Evolutionary conservation across 768 basidiomycete genomes (phyloP), one percentile per base, ranked within the genome.

Genomic region (Agaricus sinodeliciosus): DNA sequence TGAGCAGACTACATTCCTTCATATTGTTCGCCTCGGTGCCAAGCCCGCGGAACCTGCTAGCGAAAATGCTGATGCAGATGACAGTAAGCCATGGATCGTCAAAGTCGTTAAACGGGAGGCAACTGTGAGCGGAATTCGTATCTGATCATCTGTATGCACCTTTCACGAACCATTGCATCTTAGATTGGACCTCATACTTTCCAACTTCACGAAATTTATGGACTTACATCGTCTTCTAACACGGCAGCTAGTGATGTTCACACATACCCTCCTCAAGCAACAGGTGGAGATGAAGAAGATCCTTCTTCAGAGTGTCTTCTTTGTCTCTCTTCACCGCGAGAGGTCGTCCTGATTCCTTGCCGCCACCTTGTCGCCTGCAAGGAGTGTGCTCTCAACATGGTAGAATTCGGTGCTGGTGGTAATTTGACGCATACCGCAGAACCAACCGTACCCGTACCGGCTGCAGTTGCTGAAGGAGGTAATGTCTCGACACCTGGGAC

Each of bases 361-460:
- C 74, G 94, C 43, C 94, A 97, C 69, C 78, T 97, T 27, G 94
- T 97, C 54, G 94, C 94, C 4, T 97, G 94, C 72, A 85, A 89
- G 62, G 94, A 95, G 43, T 97, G 94, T 63, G 94, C 94, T 0
- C 69, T 96, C 48, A 95, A 95, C 64, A 97, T 97, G 94, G 86
- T 97, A 45, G 94, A 97, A 66, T 97, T 93, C 65, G 94, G 94
- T 26, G 94, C 94, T 0, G 94, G 94, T 2, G 94, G 94, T 2
- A 84, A 77, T 44, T 87, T 95, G 46, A 78, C 76, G n/a, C 84
- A 89, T 48, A 60, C 69, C 2, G 73, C 76, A 6, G 75, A 75
- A 11, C 62, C 72, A 0, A 70, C 68, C 1, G 58, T 65, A 2
- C 63, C 68, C 5, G 59, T 63, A 8, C 63, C 63, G 3, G 64